Evolutionary conservation across 2,329 filamentous ascomycete genomes (phyloP).

Genomic region (Ceratocystiopsis brevicomis): DNA sequence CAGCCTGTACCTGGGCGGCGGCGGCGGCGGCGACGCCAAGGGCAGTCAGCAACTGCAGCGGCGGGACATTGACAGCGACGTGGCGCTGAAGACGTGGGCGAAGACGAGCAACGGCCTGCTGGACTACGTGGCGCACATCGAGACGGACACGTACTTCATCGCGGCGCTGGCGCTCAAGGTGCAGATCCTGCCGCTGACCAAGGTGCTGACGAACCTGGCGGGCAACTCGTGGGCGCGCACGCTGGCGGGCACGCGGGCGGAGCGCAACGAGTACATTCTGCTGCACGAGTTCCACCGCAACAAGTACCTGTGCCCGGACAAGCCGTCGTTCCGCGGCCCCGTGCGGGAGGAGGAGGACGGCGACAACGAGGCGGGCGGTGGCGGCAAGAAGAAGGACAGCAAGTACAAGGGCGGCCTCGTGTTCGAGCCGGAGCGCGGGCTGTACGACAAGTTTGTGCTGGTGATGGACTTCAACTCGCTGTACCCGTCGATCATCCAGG

Average conservation of each 20-base stretch:
- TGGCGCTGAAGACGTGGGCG: conserved; percentile 71
- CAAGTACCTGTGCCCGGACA: conserved; percentile 97
- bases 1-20: conserved; percentile 59
- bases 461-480: conserved; percentile 99
- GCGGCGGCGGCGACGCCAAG: background rate
- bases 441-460: conserved; percentile 94
- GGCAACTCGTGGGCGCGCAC: conserved; percentile 98
- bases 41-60: conserved; percentile 36
- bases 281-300: conserved; percentile 91
- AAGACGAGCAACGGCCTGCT: conserved; percentile 67
- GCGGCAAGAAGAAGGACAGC: conserved; percentile 71
- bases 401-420: conserved; percentile 98
- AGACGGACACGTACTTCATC: conserved; percentile 90
- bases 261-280: conserved; percentile 98
- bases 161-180: conserved; percentile 74
- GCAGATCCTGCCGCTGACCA: conserved; percentile 84
- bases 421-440: conserved; percentile 90
- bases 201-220: conserved; percentile 86
- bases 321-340: conserved; percentile 54
- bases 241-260: conserved; percentile 82
- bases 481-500: conserved; percentile 96
- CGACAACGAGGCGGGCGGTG: conserved; percentile 25
- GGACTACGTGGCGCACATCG: conserved; percentile 85
- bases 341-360: conserved; percentile 45
- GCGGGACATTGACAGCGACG: conserved; percentile 79